A percentile compares a stretch with the other conserved stretches of the same genome.
Conservation (phyloP, 2,329 filamentous ascomycete genomes). For the Ophiosphaerella narmari region DNA sequence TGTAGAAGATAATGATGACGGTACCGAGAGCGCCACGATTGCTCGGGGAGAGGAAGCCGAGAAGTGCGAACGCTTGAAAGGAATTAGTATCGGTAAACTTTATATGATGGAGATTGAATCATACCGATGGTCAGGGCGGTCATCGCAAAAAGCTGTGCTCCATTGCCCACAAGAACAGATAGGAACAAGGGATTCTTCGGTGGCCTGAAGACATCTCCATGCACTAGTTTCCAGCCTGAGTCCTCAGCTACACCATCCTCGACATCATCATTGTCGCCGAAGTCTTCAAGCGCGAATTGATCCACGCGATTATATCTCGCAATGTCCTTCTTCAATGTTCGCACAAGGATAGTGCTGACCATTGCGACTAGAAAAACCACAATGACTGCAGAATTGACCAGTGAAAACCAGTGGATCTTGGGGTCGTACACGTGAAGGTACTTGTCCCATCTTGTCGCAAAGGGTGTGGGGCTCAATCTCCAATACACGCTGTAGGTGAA, state of each 20-base stretch:
- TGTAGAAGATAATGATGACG: conserved; percentile 91
- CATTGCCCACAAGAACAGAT: conserved; percentile 87
- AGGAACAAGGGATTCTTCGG: conserved; percentile 82
- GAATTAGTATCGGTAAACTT: conserved; percentile 12
- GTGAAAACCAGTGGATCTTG: conserved; percentile 98
- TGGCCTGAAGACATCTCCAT: conserved; percentile 94
- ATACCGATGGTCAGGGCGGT: conserved; percentile 82
- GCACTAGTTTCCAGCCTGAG: conserved; percentile 97
- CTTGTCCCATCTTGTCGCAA: conserved; percentile 98
- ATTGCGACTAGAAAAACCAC: conserved; percentile 90
- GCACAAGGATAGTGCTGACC: conserved; percentile 87
- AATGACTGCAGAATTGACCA: conserved; percentile 94
- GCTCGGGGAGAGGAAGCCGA: conserved; percentile 93
- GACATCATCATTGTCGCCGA: conserved; percentile 73
- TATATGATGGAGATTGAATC: conserved; percentile 12
- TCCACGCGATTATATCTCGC: conserved; percentile 95
- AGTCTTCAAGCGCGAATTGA: conserved; percentile 85
- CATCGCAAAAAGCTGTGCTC: conserved; percentile 97
- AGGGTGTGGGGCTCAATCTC: conserved; percentile 80
- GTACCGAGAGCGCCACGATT: conserved; percentile 94
- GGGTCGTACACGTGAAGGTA: conserved; percentile 97
- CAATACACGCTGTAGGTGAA: conserved; percentile 96
- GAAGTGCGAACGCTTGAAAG: conserved; percentile 72
- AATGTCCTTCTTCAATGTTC: conserved; percentile 92
- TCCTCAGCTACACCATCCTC: conserved; percentile 97